Evolutionary conservation across 2,329 filamentous ascomycete genomes (phyloP).

Genomic region (Arachnomyces sp.): DNA sequence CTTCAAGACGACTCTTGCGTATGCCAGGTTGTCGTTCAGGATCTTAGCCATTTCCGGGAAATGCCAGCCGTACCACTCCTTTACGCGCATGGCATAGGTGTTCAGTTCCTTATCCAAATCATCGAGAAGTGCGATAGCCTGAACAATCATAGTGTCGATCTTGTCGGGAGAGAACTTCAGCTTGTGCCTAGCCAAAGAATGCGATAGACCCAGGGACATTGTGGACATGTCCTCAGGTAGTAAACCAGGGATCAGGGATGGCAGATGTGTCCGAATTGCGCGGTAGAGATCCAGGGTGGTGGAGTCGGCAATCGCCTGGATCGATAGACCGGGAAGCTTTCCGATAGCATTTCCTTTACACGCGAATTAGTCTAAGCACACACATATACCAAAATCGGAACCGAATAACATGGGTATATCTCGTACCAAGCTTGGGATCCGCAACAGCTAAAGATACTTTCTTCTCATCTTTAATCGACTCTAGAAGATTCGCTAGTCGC

Average conservation of each 20-base stretch:
- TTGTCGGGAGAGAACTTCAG: constrained; percentile 98
- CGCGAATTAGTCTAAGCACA: constrained; percentile 11
- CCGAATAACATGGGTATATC: constrained; percentile 6
- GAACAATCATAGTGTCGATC: constrained; percentile 99
- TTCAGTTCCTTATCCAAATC: constrained; percentile 98
- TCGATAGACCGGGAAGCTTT: constrained; percentile 79
- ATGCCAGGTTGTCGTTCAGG: constrained; percentile 92
- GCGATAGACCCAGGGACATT: constrained; percentile 92
- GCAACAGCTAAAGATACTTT: constrained; percentile 91
- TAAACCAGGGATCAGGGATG: constrained; percentile 83
- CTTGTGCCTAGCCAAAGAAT: constrained; percentile 94
- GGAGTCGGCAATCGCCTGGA: constrained; percentile 75
- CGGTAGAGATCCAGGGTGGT: constrained; percentile 84
- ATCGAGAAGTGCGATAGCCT: constrained; percentile 87
- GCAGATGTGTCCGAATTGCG: constrained; percentile 83
- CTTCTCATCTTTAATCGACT: constrained; percentile 93
- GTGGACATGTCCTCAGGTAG: constrained; percentile 78
- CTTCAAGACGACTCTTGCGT: constrained; percentile 76
- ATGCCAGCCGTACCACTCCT: constrained; percentile 99
- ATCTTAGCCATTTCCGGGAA: constrained; percentile 98
- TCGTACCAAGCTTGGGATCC: constrained; percentile 72
- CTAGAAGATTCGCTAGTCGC: constrained; percentile 71
- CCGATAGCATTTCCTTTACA: constrained; percentile 68
- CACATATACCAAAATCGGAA: not conserved
- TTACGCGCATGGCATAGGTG: constrained; percentile 96